Conservation (phyloP, 2,329 filamentous ascomycete genomes). For the Penicillium sumatraense region DNA sequence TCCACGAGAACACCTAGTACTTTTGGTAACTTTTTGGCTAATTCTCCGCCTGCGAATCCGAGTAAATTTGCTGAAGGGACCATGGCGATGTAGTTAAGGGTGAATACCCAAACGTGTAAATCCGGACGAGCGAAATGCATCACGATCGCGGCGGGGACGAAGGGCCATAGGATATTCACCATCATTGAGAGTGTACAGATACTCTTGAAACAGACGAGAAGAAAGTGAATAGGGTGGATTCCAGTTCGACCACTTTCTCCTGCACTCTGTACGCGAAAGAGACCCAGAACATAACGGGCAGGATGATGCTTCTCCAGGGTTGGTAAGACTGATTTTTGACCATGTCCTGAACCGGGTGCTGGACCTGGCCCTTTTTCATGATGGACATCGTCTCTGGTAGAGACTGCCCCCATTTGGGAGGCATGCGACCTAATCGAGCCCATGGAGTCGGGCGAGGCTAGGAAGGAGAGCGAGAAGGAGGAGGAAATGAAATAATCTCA, state of each 20-base stretch:
- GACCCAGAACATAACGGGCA: conserved; percentile 17
- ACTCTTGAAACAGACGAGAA: conserved; percentile 67
- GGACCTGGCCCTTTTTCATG: conserved; percentile 19
- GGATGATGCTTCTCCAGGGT: conserved; percentile 27
- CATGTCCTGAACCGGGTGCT: too few species aligned
- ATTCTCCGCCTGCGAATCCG: conserved; percentile 73
- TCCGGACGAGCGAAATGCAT: conserved; percentile 62
- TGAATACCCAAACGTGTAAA: conserved; percentile 67
- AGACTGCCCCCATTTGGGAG: conserved; percentile 11
- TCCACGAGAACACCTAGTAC: conserved; percentile 60
- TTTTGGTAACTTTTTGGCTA: conserved; percentile 75
- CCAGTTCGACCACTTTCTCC: conserved; percentile 73
- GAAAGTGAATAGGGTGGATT: conserved; percentile 66
- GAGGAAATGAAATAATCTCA: neutral
- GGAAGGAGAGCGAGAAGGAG: neutral
- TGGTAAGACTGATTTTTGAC: conserved; percentile 29
- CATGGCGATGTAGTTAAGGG: conserved; percentile 76
- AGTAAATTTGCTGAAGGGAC: conserved; percentile 75
- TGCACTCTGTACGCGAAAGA: conserved; percentile 43
- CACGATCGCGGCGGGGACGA: conserved; percentile 73
- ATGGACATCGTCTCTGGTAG: conserved; percentile 2
- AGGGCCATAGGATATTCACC: conserved; percentile 75
- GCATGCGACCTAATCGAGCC: conserved; percentile 16
- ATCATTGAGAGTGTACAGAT: conserved; percentile 65
- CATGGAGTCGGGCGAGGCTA: conserved; percentile 15